Evolutionary conservation across 2,329 filamentous ascomycete species (phyloP), one percentile per base, ranked within the genome.

Genomic region (Botryotinia convoluta): DNA sequence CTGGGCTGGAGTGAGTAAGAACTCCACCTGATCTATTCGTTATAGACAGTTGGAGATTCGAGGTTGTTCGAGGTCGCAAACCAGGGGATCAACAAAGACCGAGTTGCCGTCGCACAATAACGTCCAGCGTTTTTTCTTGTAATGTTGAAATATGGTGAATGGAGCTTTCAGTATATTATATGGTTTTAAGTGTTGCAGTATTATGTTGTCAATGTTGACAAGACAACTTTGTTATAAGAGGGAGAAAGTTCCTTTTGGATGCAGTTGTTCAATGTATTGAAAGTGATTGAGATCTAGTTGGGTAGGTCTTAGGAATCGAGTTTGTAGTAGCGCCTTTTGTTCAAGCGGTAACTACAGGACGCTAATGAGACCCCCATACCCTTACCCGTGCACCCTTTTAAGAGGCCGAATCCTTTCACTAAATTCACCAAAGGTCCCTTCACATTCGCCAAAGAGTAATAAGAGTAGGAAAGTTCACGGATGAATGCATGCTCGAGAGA

Each of bases 271-370:
- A 42, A 57, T 42, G 39, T n/a, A n/a, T 69, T 59, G 51, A 69
- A 57, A 42, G 48, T 39, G 51, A 54, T 42, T 65, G 29, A 69
- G 48, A 59, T 59, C 22, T 51, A 45, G 26, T 69, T 59, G 44
- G 44, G 64, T 7, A 32, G 51, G 48, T 59, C 60, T 57, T 51
- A 69, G 67, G 48, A 39, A 51, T 67, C 64, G 35, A 39, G 48
- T 67, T 72, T 72, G 59, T 32, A 37, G 59, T 71, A 71, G 69
- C 60, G 45, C 37, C 48, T 54, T 74, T 69, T 59, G 63, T 70
- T 72, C 54, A 65, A 71, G 42, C 44, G n/a, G 45, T 54, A 39
- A 32, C 22, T 59, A 54, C 14, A 67, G 62, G 22, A 67, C 45
- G 45, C 64, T 67, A 51, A 51, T 29, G 14, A 64, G 18, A 57